phyloP scores from a whole-genome alignment of 371 early-diverging fungal species.

The Apophysomyces ossiformis region DNA sequence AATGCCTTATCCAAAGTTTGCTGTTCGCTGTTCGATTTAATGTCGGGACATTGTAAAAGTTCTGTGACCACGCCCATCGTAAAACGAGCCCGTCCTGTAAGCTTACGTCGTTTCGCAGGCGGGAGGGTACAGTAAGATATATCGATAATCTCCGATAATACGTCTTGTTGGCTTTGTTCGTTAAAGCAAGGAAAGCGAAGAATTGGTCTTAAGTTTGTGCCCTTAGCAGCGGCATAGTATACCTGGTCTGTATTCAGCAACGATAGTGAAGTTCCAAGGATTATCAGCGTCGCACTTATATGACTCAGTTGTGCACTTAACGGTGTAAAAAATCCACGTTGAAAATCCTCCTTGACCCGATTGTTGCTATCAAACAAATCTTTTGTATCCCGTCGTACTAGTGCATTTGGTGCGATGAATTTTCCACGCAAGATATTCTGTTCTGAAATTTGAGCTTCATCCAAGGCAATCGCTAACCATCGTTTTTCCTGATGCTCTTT shows the following conservation, averaged over 20 bases:
- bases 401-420: not conserved
- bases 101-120: constrained; percentile 11
- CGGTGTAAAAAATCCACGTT: constrained; percentile 32
- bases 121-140: constrained; percentile 18
- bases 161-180: not conserved
- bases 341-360: not conserved
- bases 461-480: constrained; percentile 31
- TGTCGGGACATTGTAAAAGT: not conserved
- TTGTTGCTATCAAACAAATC: too few species aligned
- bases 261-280: constrained; percentile 29
- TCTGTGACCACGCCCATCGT: not conserved
- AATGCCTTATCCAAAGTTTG: not conserved
- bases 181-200: constrained; percentile 7
- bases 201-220: not conserved
- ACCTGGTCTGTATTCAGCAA: constrained; percentile 26
- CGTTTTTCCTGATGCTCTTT: constrained; percentile 9
- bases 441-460: constrained; percentile 31
- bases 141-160: constrained; percentile 11
- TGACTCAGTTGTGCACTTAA: constrained; percentile 17
- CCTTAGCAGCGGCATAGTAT: constrained; percentile 24
- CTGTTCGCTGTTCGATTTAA: not conserved
- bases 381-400: too few species aligned
- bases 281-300: constrained; percentile 24
- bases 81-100: constrained; percentile 13
- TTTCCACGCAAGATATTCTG: constrained; percentile 8